Evolutionary conservation across 306 rosid species (phyloP), one percentile per base, ranked within the genome.

Genomic region (Hylodesmum podocarpum): DNA sequence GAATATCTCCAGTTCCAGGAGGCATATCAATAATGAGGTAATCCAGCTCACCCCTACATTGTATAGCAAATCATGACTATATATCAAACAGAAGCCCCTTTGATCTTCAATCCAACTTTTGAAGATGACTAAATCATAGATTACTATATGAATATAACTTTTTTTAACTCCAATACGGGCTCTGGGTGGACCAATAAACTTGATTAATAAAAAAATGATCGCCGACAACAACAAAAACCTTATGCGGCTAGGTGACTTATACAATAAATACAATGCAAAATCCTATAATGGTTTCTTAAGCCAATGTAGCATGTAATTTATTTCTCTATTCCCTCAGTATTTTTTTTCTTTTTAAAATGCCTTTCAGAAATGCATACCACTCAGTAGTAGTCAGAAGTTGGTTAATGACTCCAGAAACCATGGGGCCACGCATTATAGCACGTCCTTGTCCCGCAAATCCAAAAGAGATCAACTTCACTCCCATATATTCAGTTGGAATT

Each of bases 1-100:
- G 99, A 80, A 92, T 95, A 84, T 95, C 99, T 78, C 98, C 99
- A 39, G 99, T 95, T 87, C 99, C 99, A 36, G 98, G 98, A 77
- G 99, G 99, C 99, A 95, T 95, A 77, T 95, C 99, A 18, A 95
- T 81, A 53, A 95, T 84, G 76, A 95, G 98, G 85, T 95, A 95
- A 87, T 95, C 99, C 83, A 95, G 82, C 86, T 92, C 99, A 3
- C 97, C 98, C 99, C 99, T 95, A 55, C 85, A 86, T 77, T n/a
- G 24, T 6, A 9, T 76, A 34, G 61, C 36, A 58, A 78, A 61
- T 39, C 53, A 73, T 66, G 53, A 77, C 67, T 54, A 34, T 70
- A 77, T n/a, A 69, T 65, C 65, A 70, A 40, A 63, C 61, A 76
- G 43, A 64, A 27, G n/a, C 15, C 74, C 29, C 46, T 50, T 57